Evolutionary conservation across 176 grass and related monocot genomes (phyloP), one percentile per base, ranked within the genome.

Genomic region (sorghum (Sorghum bicolor)): DNA sequence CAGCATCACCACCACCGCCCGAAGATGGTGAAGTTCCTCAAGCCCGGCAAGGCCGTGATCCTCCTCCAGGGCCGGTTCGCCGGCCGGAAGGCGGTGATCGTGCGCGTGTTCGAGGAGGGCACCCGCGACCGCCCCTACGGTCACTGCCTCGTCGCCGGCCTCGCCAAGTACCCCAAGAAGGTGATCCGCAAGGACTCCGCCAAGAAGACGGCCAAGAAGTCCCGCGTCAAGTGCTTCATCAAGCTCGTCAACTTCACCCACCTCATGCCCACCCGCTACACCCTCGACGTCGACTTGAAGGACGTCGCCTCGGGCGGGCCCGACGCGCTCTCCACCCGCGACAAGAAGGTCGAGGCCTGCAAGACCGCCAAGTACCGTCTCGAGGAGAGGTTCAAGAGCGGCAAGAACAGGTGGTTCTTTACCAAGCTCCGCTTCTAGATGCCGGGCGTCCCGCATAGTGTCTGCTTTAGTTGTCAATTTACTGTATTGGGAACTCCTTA

Each of bases 371-470:
- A 64, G 61, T 5, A 2, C 2, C 61, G 61, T 26, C 61, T 64
- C 26, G 61, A 64, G 26, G 61, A 64, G 26, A 64, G 61, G 61
- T 64, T 64, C 61, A 64, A 64, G 61, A 30, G 10, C 13, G 61
- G 61, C 61, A 64, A 64, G 61, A 64, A 64, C 61, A 64, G 61
- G 61, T 64, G 61, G 61, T 64, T 64, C 61, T 64, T 64, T 30
- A 64, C 61, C 61, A 64, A 30, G 26, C 61, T 64, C 26, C 61
- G 61, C 61, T 64, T 64, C 61, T 64, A 64, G 61, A 16, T 15
- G 26, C 26, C 1, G 26, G 61, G 12, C 61, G 26, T 2, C 12
- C n/a, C n/a, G 22, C 22, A 5, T 25, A 60, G 57, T 64, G 25
- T 0, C 25, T 28, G 60, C 3, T 63, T 4, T 63, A 63, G 60